Evolutionary conservation across 2,329 filamentous ascomycete species (phyloP), one percentile per base, ranked within the genome.

Genomic region (Alternaria hordeiaustralica): DNA sequence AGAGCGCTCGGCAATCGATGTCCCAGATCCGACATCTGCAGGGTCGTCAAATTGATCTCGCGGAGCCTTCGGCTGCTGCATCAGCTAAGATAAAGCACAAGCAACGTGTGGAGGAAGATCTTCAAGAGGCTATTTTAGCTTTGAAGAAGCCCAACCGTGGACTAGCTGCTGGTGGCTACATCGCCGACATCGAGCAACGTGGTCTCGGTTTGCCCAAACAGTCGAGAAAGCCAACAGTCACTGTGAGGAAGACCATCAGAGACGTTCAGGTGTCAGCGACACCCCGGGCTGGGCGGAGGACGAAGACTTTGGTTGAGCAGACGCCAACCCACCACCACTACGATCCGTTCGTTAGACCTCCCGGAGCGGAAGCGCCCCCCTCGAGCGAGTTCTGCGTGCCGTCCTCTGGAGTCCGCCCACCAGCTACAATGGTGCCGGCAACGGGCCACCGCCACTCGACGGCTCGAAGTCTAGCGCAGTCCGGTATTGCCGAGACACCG

Each of bases 71-170:
- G 26, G 84, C 82, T 36, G 78, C 84, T 28, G 84, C 85, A 3
- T 87, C 89, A 60, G 76, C 82, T 1, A 92, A 87, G 78, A 84
- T 87, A 30, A 88, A 83, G 71, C 91, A 88, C 76, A 90, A 90
- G 74, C 89, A 89, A 3, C 80, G 87, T 21, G 85, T 93, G 2
- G 88, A 93, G 51, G 87, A 89, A 26, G 90, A 94, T 72, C 80
- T 95, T 33, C 87, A 88, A 68, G 87, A 92, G 62, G 92, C 92
- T 9, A 94, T 96, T 54, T 87, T 87, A 6, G 87, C 89, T 10
- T 78, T 95, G 45, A 90, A 91, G 76, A 93, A 90, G 78, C 92
- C 92, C 1, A 94, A 95, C 72, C 87, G 92, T 49, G 86, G 88
- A 21, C 84, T 91, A 44, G 90, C 90, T 12, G 88, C 89, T 30